Evolutionary conservation across 805 yeast genomes (phyloP), one percentile per base, ranked within the genome.

Genomic region (Metschnikowia kunwiensis): DNA sequence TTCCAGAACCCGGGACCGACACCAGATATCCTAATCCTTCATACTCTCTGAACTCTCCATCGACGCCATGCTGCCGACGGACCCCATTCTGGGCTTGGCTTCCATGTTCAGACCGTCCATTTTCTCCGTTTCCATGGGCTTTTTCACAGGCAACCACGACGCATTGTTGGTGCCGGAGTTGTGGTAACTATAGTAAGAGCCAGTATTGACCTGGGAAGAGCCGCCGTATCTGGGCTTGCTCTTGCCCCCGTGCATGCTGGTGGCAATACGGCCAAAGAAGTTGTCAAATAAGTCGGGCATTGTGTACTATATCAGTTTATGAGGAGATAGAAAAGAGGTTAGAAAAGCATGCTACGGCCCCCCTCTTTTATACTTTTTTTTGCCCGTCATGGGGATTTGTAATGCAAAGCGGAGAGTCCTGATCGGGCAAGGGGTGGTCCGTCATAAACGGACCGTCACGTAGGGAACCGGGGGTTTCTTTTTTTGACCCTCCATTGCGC

Each of bases 281-380:
- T 65, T 63, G 36, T 66, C 72, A 42, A 66, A 66, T 43, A 66
- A 49, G 48, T 65, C 72, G 4, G 58, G 57, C 61, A 57, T 57
- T 30, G 33, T 30, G 19, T 17, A 3, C n/a, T 17, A 9, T n/a
- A n/a, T n/a, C n/a, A 10, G 13, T 23, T 22, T 30, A 27, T 15
- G 12, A 7, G 19, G 13, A 7, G 11, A 13, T 12, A 9, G 17
- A 24, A 30, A 24, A 31, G 22, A 31, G 23, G 3, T 15, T 15
- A 5, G 5, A 22, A 13, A 4, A n/a, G n/a, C n/a, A n/a, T n/a
- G n/a, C n/a, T n/a, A n/a, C n/a, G n/a, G n/a, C n/a, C n/a, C n/a
- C n/a, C n/a, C n/a, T n/a, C n/a, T n/a, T n/a, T n/a, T n/a, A n/a
- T n/a, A n/a, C n/a, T n/a, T n/a, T n/a, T n/a, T n/a, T n/a, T n/a